phyloP scores from a whole-genome alignment of 768 basidiomycete species.

The Mycena capillaripes region DNA sequence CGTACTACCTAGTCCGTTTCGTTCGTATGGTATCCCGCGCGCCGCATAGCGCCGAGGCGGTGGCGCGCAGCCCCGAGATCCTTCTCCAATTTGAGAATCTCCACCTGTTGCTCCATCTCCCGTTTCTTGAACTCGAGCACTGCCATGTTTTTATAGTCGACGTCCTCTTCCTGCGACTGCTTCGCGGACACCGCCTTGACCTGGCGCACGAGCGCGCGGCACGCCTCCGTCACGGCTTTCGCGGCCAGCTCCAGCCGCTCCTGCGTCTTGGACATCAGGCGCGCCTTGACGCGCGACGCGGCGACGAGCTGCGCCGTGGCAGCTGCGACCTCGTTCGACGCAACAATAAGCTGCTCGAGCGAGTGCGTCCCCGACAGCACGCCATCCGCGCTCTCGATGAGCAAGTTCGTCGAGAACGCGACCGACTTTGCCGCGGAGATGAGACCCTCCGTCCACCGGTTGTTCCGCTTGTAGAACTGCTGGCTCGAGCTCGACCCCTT shows the following conservation, averaged over 20 bases:
- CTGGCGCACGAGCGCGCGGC: conserved; percentile 95
- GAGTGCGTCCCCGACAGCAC: conserved; percentile 97
- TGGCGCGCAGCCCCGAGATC: conserved; percentile 91
- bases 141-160: conserved; percentile 93
- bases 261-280: conserved; percentile 98
- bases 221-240: conserved; percentile 97
- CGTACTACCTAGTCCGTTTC: conserved; percentile 77
- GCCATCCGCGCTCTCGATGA: conserved; percentile 98
- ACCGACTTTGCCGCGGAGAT: conserved; percentile 98
- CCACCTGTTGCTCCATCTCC: conserved; percentile 99
- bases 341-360: conserved; percentile 98
- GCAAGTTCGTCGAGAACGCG: conserved; percentile 93
- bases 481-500: conserved; percentile 92
- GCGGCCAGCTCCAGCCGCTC: conserved; percentile 96
- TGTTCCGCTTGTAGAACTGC: conserved; percentile 99
- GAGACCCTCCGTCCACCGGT: conserved; percentile 99
- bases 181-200: conserved; percentile 95
- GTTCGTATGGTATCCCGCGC: conserved; percentile 91
- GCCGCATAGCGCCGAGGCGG: conserved; percentile 85
- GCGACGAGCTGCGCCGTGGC: conserved; percentile 99
- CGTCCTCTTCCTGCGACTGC: conserved; percentile 84
- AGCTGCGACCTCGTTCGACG: conserved; percentile 98
- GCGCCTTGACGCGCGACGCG: conserved; percentile 97
- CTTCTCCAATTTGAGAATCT: conserved; percentile 96
- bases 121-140: conserved; percentile 95